Conservation (phyloP, 306 rosid species). For the Cucurbita pepo region DNA sequence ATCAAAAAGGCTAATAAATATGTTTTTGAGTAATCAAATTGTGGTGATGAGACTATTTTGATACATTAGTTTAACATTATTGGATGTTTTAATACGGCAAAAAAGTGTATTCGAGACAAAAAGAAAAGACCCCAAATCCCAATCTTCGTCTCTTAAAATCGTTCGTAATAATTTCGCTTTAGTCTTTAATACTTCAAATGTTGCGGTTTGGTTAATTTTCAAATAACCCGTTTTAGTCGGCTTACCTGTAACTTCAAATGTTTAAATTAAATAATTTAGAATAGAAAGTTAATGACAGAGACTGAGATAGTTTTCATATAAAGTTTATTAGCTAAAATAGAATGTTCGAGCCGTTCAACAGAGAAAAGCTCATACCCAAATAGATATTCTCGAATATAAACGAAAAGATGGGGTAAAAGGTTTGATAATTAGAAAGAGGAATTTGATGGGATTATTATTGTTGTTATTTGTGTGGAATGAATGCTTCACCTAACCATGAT, state of each 20-base stretch:
- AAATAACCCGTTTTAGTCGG: no score
- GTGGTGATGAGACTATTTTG: not conserved
- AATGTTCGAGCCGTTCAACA: not conserved
- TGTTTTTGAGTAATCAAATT: not conserved
- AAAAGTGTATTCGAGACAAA: not conserved
- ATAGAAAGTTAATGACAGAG: no score
- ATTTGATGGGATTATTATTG: not conserved
- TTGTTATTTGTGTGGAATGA: not conserved
- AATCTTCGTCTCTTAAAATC: not conserved
- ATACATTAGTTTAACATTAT: not conserved
- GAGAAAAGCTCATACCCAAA: rapidly evolving
- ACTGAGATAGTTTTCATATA: not conserved
- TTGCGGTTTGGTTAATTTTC: no score
- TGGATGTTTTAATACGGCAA: not conserved
- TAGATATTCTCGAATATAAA: not conserved
- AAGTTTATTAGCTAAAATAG: not conserved
- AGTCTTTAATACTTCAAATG: not conserved
- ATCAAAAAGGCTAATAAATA: not conserved
- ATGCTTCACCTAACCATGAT: conserved; percentile 1
- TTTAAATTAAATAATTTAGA: no score
- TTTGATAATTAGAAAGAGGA: not conserved
- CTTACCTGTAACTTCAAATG: not conserved
- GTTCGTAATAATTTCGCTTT: not conserved
- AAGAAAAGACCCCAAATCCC: not conserved
- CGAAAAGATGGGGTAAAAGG: not conserved